Base-by-base conservation (phyloP, 2,329 filamentous ascomycete genomes). In the Microcyclospora pomicola region DNA sequence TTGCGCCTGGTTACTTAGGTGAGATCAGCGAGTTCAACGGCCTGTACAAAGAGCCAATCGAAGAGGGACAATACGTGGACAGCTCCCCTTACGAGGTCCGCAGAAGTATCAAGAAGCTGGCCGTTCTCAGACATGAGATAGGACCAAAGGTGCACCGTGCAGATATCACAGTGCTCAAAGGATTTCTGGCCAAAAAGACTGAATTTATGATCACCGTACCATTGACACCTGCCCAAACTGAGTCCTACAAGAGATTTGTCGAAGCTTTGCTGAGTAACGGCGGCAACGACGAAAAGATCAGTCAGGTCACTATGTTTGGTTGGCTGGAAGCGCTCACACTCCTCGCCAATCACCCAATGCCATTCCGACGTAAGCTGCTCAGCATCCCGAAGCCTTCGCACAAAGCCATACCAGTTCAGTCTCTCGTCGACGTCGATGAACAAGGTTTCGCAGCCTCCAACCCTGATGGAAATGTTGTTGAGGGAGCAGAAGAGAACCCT, bases 201-300 rank as follows among this genome's bases (percentile, higher is more conserved):
- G 87, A 95, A 53, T 94, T 88, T 52, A 72, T 92, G 24, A 71
- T 95, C 37, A 81, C 71, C 2, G 65, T 94, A 5, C 73, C 79
- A 6, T 63, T 91, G 9, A 83, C 81, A 0, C 49, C 62, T 0
- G 34, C 81, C 1, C 87, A 95, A 57, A 61, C 58, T 32, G 50
- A 63, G 2, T 67, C 77, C 0, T 94, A 94, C 56, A 54, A 62
- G 34, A 53, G 63, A 11, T 76, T 69, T 47, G 61, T 75, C 4
- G 43, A 55, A 15, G 59, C 56, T 31, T 54, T 72, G 33, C 43
- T 55, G 2, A 50, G 49, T 10, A 50, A 47, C 11, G 46, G 45
- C 5, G 55, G 54, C 13, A 52, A 56, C 13, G 49, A 55, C 35
- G 50, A 52, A 3, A 50, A 64, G 15, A 50, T 65, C 16, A 53